Base-by-base conservation (phyloP, 2,329 filamentous ascomycete genomes). In the Hypoxylon sp. region DNA sequence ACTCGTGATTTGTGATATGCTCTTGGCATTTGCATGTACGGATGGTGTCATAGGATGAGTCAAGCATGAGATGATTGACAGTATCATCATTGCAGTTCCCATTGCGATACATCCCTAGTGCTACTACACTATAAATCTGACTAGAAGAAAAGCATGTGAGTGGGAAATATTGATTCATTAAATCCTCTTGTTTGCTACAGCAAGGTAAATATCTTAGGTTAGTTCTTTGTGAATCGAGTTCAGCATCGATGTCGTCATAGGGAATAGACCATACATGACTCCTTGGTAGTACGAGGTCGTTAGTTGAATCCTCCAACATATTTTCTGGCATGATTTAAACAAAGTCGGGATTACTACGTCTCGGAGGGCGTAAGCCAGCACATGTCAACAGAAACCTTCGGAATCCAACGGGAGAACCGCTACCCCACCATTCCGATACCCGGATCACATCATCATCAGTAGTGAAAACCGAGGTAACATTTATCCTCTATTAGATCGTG, bases 361-460 rank as follows among this genome's bases (percentile, higher is more conserved):
- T 34, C 36, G 38, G 25, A 48, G 53, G 48, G 53, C 45, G 49
- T 43, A 56, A 10, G 43, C 45, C 43, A 52, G 50, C 64, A 56
- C 21, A 67, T 60, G 43, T 34, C 30, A 50, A n/a, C 13, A 51
- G n/a, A 6, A 21, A 17, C 50, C 59, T 38, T 68, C 62, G 62
- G 65, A 25, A 51, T 10, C 36, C 21, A 41, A 55, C 57, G 28
- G 51, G 43, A 28, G 21, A 49, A 38, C 14, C 23, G 58, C 58
- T 43, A 46, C 66, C 63, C 66, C 63, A 56, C 65, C 46, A 30
- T 41, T 57, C 58, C 52, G 53, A 59, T 68, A 23, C 32, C 57
- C 61, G 65, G 52, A 65, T 68, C 61, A 60, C 56, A 58, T 64
- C 60, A 60, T 53, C 21, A 34, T 53, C 51, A 34, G 25, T 21